These are phyloP conservation scores for Candida sp. DNA, from an alignment of 1,139 yeast species.

Conservation along the genomic window DNA sequence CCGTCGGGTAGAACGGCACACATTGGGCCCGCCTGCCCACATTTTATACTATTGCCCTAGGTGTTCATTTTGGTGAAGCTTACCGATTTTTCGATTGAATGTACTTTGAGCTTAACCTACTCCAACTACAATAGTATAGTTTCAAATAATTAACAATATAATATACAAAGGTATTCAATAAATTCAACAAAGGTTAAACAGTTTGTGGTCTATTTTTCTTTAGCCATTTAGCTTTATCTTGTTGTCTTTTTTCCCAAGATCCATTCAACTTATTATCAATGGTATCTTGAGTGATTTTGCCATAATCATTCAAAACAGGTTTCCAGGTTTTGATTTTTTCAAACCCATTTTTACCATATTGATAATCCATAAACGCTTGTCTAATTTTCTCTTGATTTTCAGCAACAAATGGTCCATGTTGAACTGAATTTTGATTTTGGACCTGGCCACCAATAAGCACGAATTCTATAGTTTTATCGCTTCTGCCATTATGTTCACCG, in stretches of 20 bases:
- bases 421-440: constrained; percentile 74
- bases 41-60: too few relatives aligned
- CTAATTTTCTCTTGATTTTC: constrained; percentile 58
- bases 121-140: too few relatives aligned
- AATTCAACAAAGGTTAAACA: too few relatives aligned
- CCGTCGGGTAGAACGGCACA: too few relatives aligned
- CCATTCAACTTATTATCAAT: constrained; percentile 38
- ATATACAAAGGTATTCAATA: too few relatives aligned
- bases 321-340: constrained; percentile 69
- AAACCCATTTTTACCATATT: constrained; percentile 67
- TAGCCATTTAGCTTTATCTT: constrained; percentile 14
- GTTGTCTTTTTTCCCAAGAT: constrained; percentile 28
- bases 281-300: constrained; percentile 51
- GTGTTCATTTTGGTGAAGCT: too few relatives aligned
- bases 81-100: too few relatives aligned
- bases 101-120: too few relatives aligned
- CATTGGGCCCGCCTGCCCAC: too few relatives aligned
- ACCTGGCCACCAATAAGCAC: constrained; percentile 76
- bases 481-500: constrained; percentile 31
- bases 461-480: constrained; percentile 52
- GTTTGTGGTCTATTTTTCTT: too few relatives aligned
- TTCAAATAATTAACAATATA: too few relatives aligned
- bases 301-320: constrained; percentile 48
- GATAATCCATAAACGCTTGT: constrained; percentile 70
- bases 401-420: constrained; percentile 90